Evolutionary conservation across 306 rosid genomes (phyloP).

Genomic region (Vigna mungo): DNA sequence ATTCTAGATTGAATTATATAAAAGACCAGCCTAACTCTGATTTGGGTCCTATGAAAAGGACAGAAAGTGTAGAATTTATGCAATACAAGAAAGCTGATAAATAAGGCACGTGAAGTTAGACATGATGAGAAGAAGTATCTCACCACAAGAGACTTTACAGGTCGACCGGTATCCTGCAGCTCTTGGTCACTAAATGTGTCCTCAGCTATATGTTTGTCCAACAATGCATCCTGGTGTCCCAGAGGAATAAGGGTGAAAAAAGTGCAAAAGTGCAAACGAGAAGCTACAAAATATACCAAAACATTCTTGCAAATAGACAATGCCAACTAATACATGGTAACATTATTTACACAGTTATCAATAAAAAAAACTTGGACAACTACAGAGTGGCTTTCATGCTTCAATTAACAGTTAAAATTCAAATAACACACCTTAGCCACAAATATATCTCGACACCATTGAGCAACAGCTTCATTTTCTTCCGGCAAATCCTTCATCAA

Average conservation of each 20-base stretch:
- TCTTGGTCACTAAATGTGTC: constrained; percentile 64
- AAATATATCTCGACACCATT: constrained; percentile 87
- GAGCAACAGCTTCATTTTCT: constrained; percentile 75
- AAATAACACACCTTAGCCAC: constrained; percentile 63
- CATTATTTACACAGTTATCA: neutral
- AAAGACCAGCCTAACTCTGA: neutral
- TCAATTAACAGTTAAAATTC: neutral
- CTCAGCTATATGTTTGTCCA: constrained; percentile 73
- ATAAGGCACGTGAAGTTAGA: neutral
- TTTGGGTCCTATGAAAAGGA: too few relatives aligned
- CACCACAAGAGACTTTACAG: constrained; percentile 80
- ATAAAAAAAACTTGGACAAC: neutral
- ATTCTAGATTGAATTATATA: neutral
- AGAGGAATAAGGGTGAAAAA: constrained; percentile 9
- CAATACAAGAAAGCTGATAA: constrained; percentile 4
- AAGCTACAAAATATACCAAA: neutral
- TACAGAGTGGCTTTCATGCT: neutral
- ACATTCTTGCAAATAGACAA: constrained; percentile 5
- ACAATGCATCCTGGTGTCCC: constrained; percentile 64
- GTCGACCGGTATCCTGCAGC: constrained; percentile 63
- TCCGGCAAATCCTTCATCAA: constrained; percentile 78
- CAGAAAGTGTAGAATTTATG: neutral
- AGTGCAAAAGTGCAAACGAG: neutral
- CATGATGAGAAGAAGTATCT: constrained; percentile 22
- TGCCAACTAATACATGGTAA: neutral